Percentiles rank a stretch among this genome's conserved stretches.
These are phyloP conservation scores for Microbotryomycetes sp. DNA, from an alignment of 1,284 basidiomycete species.

Conservation along the genomic window DNA sequence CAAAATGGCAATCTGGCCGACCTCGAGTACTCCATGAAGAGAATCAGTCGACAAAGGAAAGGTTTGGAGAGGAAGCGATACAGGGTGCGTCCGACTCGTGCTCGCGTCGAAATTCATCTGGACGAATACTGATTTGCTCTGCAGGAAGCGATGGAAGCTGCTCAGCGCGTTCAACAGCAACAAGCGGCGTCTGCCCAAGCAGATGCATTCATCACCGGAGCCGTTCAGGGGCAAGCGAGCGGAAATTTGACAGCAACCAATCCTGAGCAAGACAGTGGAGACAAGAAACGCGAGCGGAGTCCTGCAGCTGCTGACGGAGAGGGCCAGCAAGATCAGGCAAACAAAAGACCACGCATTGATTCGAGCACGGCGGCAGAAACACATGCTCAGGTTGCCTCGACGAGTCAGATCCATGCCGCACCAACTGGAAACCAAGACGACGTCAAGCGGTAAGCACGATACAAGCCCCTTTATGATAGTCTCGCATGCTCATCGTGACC, in stretches of 20 bases:
- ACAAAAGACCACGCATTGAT: no score
- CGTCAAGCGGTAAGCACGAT: constrained; percentile 18
- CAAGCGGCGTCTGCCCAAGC: background rate
- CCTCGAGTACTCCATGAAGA: constrained; percentile 53
- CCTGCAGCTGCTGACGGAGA: constrained; percentile 13
- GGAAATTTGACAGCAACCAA: background rate
- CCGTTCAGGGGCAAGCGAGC: background rate
- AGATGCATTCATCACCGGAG: background rate
- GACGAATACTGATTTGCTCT: background rate
- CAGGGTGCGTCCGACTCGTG: constrained; percentile 49
- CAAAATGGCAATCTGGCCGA: constrained; percentile 64
- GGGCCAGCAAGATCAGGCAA: background rate
- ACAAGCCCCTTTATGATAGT: no score
- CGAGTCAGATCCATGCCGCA: constrained; percentile 7
- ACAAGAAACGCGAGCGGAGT: constrained; percentile 46
- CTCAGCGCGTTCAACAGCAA: background rate
- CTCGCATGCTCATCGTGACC: background rate
- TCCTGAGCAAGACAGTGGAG: constrained; percentile 37
- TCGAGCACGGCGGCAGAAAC: no score
- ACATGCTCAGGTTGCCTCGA: no score
- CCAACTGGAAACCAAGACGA: constrained; percentile 20
- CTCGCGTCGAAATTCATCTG: background rate
- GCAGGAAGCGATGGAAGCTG: constrained; percentile 53
- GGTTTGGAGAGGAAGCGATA: constrained; percentile 60
- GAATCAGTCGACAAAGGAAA: constrained; percentile 44